phyloP scores from a whole-genome alignment of 106 monocot species.

The Dioscorea dumetorum region DNA sequence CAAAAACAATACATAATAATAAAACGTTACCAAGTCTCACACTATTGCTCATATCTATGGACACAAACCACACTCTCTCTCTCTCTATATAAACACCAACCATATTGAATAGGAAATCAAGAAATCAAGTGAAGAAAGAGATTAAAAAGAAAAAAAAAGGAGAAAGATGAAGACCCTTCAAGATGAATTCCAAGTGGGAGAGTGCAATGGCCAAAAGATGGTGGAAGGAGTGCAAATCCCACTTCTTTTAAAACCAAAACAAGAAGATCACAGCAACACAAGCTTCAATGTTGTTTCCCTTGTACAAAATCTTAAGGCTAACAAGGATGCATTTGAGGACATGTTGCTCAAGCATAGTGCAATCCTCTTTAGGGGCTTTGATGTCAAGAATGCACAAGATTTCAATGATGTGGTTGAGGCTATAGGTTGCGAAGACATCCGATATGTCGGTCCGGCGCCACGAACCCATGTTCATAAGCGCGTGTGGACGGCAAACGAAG shows the following conservation, averaged over 20 bases:
- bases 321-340: slow-evolving; percentile 18
- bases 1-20: too few species aligned
- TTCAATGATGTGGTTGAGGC: slow-evolving; percentile 33
- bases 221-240: slow-evolving; percentile 28
- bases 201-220: slow-evolving; percentile 27
- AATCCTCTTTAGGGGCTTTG: slow-evolving; percentile 29
- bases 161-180: too few species aligned
- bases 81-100: too few species aligned
- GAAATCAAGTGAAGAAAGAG: too few species aligned
- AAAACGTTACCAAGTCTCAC: too few species aligned
- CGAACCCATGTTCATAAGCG: slow-evolving; percentile 22
- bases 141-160: too few species aligned
- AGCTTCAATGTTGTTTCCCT: background rate
- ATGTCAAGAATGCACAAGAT: slow-evolving; percentile 21
- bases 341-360: slow-evolving; percentile 19
- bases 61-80: too few species aligned
- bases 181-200: slow-evolving; percentile 15
- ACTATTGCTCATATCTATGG: too few species aligned
- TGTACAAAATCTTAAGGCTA: slow-evolving; percentile 3
- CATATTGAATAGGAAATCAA: too few species aligned
- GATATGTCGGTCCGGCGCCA: slow-evolving; percentile 28
- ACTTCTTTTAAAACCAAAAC: slow-evolving; percentile 6
- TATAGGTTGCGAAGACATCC: slow-evolving; percentile 25
- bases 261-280: background rate
- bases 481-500: slow-evolving; percentile 34